phyloP scores from a whole-genome alignment of 441 rosid genomes.

The Gossypium trilobum region DNA sequence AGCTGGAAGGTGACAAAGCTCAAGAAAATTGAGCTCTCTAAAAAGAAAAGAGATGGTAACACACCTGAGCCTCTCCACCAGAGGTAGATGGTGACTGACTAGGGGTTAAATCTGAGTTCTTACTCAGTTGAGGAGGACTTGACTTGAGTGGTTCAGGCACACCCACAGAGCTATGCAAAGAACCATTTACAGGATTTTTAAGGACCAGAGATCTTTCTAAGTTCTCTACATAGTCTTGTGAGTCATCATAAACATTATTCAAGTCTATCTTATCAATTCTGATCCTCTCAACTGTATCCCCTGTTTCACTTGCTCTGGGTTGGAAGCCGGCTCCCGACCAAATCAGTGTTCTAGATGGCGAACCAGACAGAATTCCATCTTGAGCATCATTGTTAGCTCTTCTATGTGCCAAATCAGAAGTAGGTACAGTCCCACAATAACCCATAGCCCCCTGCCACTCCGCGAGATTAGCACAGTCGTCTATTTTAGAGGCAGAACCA shows the following conservation, averaged over 20 bases:
- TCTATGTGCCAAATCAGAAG: slow-evolving; percentile 25
- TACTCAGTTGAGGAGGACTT: slow-evolving; percentile 29
- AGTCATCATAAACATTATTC: slow-evolving; percentile 39
- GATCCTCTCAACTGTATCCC: slow-evolving; percentile 19
- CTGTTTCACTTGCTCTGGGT: slow-evolving; percentile 21
- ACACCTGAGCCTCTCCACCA: slow-evolving; percentile 55
- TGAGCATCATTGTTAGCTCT: slow-evolving; percentile 10
- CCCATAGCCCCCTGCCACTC: slow-evolving; percentile 19
- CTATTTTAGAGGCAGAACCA: slow-evolving; percentile 25
- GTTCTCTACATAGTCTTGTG: slow-evolving; percentile 26
- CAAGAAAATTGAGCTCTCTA: not conserved
- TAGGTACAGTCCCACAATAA: slow-evolving; percentile 21
- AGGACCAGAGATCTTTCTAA: slow-evolving; percentile 17
- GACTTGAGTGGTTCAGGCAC: slow-evolving; percentile 19
- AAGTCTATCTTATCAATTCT: slow-evolving; percentile 38
- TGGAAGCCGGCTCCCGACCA: slow-evolving; percentile 16
- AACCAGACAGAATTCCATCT: slow-evolving; percentile 15
- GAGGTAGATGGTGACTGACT: slow-evolving; percentile 44
- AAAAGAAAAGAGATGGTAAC: not conserved
- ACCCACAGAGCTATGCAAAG: slow-evolving; percentile 22
- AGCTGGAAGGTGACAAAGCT: slow-evolving; percentile 8
- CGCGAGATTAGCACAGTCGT: slow-evolving; percentile 17
- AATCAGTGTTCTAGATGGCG: slow-evolving; percentile 18
- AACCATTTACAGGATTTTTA: slow-evolving; percentile 15
- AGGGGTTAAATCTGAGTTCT: slow-evolving; percentile 38